phyloP scores from a whole-genome alignment of 441 rosid species.

The Populus trichocarpa region DNA sequence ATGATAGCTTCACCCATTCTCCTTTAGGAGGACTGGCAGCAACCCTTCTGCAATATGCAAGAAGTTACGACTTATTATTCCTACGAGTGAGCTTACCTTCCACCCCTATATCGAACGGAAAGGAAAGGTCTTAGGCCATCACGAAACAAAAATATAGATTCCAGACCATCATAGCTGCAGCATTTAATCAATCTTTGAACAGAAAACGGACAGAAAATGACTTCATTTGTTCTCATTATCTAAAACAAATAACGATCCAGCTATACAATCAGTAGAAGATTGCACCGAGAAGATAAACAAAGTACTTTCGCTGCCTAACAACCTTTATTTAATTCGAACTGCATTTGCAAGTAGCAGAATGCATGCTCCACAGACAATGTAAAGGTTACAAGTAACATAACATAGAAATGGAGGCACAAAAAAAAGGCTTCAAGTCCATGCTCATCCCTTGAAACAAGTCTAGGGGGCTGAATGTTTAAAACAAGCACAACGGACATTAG shows the following conservation, averaged over 20 bases:
- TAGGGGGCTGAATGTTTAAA: background rate
- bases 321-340: too few species aligned
- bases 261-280: too few species aligned
- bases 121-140: background rate
- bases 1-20: too few species aligned
- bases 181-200: background rate
- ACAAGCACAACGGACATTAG: background rate
- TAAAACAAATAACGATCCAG: too few species aligned
- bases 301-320: too few species aligned
- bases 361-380: background rate
- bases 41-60: too few species aligned
- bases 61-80: too few species aligned
- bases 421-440: background rate
- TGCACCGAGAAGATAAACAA: background rate
- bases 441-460: background rate
- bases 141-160: too few species aligned
- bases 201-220: background rate
- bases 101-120: background rate
- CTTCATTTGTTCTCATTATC: too few species aligned
- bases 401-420: background rate
- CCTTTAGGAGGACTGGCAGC: too few species aligned
- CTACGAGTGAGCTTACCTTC: background rate
- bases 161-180: background rate
- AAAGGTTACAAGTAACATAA: background rate
- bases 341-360: background rate